A percentile compares a stretch with the other conserved stretches of the same genome.
Evolutionary conservation across 2,329 filamentous ascomycete species (phyloP).

Genomic region (Apiospora sp.): DNA sequence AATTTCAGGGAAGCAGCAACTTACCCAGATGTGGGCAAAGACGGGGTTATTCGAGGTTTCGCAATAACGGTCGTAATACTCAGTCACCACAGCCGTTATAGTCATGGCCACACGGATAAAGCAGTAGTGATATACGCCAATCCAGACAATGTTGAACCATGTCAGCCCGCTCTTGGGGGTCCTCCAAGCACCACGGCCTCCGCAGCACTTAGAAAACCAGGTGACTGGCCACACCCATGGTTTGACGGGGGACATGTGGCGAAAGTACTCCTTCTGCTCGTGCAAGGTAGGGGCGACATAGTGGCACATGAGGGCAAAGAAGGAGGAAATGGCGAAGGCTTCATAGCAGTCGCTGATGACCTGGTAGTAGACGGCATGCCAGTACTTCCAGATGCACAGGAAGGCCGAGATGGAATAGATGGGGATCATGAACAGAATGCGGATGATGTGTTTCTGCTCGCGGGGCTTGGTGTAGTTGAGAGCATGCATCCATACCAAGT

Average conservation of each 20-base stretch:
- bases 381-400: constrained; percentile 77
- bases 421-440: constrained; percentile 88
- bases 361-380: constrained; percentile 80
- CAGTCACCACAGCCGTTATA: constrained; percentile 75
- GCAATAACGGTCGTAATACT: constrained; percentile 77
- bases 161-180: constrained; percentile 83
- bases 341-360: constrained; percentile 87
- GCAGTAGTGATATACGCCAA: constrained; percentile 86
- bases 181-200: constrained; percentile 74
- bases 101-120: constrained; percentile 83
- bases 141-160: constrained; percentile 90
- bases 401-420: constrained; percentile 80
- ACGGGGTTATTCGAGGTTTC: constrained; percentile 78
- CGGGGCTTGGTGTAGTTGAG: constrained; percentile 66
- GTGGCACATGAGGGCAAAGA: constrained; percentile 83
- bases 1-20: constrained; percentile 33
- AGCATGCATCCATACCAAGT: constrained; percentile 66
- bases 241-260: constrained; percentile 68
- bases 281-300: constrained; percentile 82
- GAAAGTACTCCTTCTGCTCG: constrained; percentile 83
- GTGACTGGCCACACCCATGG: constrained; percentile 79
- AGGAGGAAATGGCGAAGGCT: constrained; percentile 86
- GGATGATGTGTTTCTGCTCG: constrained; percentile 76
- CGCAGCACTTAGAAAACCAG: constrained; percentile 75
- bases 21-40: constrained; percentile 86